Percentiles rank a stretch among this genome's conserved stretches.
phyloP scores from a whole-genome alignment of 2,329 filamentous ascomycete genomes.

The Fusarium sp. region DNA sequence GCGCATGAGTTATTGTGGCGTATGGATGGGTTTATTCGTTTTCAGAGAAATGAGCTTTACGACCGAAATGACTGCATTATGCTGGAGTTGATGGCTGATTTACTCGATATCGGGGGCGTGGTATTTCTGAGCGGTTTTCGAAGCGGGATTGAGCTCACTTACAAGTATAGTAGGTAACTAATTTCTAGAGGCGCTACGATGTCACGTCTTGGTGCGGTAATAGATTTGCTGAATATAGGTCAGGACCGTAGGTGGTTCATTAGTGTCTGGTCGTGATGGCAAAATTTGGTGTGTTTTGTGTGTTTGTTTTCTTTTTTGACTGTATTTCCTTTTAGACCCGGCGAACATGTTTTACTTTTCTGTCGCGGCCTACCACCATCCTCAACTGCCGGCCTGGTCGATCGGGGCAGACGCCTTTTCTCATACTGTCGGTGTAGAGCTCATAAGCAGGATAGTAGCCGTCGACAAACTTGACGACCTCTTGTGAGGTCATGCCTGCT shows the following conservation, averaged over 20 bases:
- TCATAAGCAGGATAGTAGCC: conserved; percentile 79
- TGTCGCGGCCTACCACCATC: conserved; percentile 69
- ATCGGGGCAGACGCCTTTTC: conserved; percentile 65
- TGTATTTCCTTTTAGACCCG: conserved; percentile 52
- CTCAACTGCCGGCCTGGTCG: conserved; percentile 67
- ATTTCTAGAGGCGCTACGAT: conserved; percentile 28
- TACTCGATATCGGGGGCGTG: conserved; percentile 31
- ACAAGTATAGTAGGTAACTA: conserved; percentile 11
- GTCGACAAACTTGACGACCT: conserved; percentile 79
- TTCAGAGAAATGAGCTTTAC: conserved; percentile 31
- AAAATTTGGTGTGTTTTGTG: conserved; percentile 5
- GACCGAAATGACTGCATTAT: conserved; percentile 45
- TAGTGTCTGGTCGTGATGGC: conserved; percentile 31
- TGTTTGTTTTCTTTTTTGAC: conserved; percentile 1
- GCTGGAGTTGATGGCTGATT: conserved; percentile 39
- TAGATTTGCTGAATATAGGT: conserved; percentile 28
- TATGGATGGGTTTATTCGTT: not conserved
- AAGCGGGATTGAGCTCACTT: conserved; percentile 29
- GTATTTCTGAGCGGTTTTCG: conserved; percentile 29
- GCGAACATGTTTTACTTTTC: conserved; percentile 67
- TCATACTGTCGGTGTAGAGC: conserved; percentile 70
- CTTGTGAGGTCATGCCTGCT: conserved; percentile 82
- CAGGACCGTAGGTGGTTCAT: conserved; percentile 35
- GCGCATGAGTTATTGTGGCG: conserved; percentile 21
- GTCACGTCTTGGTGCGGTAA: conserved; percentile 22